Evolutionary conservation across 2,329 filamentous ascomycete genomes (phyloP), one percentile per base, ranked within the genome.

Genomic region (Talaromyces sp.): DNA sequence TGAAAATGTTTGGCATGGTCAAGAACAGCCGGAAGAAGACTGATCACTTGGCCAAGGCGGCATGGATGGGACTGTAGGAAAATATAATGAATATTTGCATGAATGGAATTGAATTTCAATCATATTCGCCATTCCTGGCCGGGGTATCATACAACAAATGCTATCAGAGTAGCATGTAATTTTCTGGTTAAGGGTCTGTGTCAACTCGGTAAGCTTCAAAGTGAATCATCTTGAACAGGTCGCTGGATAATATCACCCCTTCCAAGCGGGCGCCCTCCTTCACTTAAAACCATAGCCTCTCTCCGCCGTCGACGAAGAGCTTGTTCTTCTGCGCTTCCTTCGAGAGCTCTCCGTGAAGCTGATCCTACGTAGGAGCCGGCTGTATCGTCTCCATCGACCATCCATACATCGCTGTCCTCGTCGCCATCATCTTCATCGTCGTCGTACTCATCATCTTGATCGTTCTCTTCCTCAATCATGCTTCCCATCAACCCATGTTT

Each of bases 261-360:
- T 3, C 83, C 85, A 40, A 96, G 71, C 1, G 89, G 88, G 29
- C 87, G 81, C 19, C 84, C 90, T n/a, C 90, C 89, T 65, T 96
- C 91, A 65, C 91, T 93, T 51, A 96, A 77, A 17, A 97, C 91
- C 83, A 97, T 92, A 4, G 91, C 91, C 75, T 96, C 91, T 60
- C 91, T 82, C 66, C 93, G 83, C 45, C 90, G 82, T 59, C 91
- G 82, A 54, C 91, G 80, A 55, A 92, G 78, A 48, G 87, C 83
- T 64, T 89, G 86, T 69, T 93, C 89, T 56, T 72, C 70, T 4
- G 63, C 56, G 42, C 61, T 74, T 30, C 67, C 67, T 49, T 70
- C 68, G 20, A 63, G 69, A 10, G 64, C 50, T 58, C 71, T 58
- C 59, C 68, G 59, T 47, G 69, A 56, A 67, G 65, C 56, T 68